A percentile compares a stretch with the other conserved stretches of the same genome.
Conservation (phyloP, 106 monocot species). For the Phalaenopsis aphrodite region DNA sequence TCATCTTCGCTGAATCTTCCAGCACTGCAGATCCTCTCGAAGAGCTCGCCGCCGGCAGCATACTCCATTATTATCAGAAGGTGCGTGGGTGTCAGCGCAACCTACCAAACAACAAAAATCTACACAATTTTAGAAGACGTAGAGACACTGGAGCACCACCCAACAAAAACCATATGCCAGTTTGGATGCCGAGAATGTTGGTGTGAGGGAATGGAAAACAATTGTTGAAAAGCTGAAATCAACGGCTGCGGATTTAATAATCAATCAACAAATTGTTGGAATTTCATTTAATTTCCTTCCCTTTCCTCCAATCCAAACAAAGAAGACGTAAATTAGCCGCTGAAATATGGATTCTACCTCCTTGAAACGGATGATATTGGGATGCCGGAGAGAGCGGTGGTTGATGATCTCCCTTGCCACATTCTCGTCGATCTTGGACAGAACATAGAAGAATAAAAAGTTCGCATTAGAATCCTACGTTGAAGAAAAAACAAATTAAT, state of each 20-base stretch:
- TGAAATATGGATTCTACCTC: constrained; percentile 29
- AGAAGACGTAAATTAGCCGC: too few species aligned
- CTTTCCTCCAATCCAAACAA: too few species aligned
- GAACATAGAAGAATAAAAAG: neutral
- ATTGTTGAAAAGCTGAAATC: too few species aligned
- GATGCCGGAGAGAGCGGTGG: constrained; percentile 68
- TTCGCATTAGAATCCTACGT: neutral
- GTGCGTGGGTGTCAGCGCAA: constrained; percentile 74
- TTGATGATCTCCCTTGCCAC: constrained; percentile 63
- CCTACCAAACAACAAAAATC: constrained; percentile 23
- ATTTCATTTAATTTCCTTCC: too few species aligned
- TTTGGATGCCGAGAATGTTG: too few species aligned
- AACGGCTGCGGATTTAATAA: too few species aligned
- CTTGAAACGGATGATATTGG: constrained; percentile 67
- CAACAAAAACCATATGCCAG: neutral
- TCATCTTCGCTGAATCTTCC: constrained; percentile 86
- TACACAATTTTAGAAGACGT: neutral
- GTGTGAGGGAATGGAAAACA: too few species aligned
- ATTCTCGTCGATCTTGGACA: constrained; percentile 53
- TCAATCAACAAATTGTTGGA: too few species aligned
- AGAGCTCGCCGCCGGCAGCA: constrained; percentile 87
- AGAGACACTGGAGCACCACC: neutral
- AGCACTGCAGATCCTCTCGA: constrained; percentile 69
- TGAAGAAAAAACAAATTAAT: neutral
- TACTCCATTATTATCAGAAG: constrained; percentile 87